phyloP scores from a whole-genome alignment of 208 protist species.

The Crithidia brevicula region DNA sequence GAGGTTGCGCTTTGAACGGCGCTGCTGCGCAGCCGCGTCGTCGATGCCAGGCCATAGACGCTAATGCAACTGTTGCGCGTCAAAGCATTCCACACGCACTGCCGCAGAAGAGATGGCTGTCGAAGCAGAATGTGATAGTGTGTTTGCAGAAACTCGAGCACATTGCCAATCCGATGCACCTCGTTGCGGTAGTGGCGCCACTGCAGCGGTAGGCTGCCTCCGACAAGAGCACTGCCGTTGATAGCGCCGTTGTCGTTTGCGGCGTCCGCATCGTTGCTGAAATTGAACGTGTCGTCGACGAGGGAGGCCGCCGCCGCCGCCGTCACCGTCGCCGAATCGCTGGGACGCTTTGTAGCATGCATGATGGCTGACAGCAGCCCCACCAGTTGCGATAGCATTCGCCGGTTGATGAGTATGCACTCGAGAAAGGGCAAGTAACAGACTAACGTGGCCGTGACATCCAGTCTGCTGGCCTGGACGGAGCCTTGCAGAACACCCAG shows the following conservation, averaged over 20 bases:
- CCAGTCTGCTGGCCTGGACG: conserved; percentile 52
- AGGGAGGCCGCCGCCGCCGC: neutral
- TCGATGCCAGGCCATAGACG: conserved; percentile 31
- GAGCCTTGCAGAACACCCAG: conserved; percentile 69
- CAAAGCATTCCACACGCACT: conserved; percentile 71
- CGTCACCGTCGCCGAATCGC: neutral
- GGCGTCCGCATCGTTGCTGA: neutral
- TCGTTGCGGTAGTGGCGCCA: conserved; percentile 20
- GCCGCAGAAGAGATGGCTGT: conserved; percentile 62
- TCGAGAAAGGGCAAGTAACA: conserved; percentile 82
- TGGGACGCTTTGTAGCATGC: conserved; percentile 9
- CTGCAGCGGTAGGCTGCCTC: conserved; percentile 23
- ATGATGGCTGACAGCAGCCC: conserved; percentile 42
- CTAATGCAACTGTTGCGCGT: conserved; percentile 37
- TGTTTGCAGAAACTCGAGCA: conserved; percentile 57
- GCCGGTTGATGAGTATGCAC: conserved; percentile 38
- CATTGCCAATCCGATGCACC: conserved; percentile 32
- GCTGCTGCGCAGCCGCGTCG: conserved; percentile 7
- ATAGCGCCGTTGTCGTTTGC: neutral
- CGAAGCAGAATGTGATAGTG: conserved; percentile 64
- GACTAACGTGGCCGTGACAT: conserved; percentile 48
- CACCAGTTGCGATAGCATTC: conserved; percentile 55
- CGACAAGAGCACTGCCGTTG: neutral
- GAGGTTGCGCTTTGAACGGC: neutral
- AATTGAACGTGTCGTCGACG: neutral